phyloP scores from a whole-genome alignment of 164 flowering plant genomes.

The Stephania japonica region DNA sequence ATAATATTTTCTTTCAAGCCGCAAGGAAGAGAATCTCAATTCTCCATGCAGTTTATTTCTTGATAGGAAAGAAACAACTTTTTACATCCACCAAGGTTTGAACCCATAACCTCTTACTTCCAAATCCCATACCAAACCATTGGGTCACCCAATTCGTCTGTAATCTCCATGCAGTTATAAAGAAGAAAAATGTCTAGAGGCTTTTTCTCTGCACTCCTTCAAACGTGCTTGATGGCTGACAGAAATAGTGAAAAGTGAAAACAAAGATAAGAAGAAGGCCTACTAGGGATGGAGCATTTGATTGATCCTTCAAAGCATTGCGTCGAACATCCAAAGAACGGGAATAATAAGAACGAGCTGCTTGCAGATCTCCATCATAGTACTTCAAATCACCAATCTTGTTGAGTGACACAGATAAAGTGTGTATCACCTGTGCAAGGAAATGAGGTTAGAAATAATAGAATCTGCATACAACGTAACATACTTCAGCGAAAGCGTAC shows the following conservation, averaged over 20 bases:
- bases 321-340: conserved; percentile 81
- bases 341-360: conserved; percentile 63
- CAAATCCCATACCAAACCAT: too few relatives aligned
- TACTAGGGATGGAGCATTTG: conserved; percentile 69
- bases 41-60: too few relatives aligned
- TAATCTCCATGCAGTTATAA: background rate
- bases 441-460: conserved; percentile 1
- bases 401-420: conserved; percentile 93
- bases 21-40: background rate
- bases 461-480: conserved; percentile 4
- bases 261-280: conserved; percentile 11
- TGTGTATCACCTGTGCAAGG: conserved; percentile 75
- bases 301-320: conserved; percentile 48
- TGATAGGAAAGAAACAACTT: too few relatives aligned
- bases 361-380: conserved; percentile 71
- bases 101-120: too few relatives aligned
- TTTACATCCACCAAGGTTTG: too few relatives aligned
- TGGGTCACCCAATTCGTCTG: too few relatives aligned
- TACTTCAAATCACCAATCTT: conserved; percentile 97
- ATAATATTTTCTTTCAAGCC: background rate
- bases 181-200: background rate
- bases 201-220: background rate
- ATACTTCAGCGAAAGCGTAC: background rate
- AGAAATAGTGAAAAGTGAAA: background rate
- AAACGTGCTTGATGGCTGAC: background rate